Base-by-base conservation (phyloP, 345 rosid species). In the Populus ilicifolia region DNA sequence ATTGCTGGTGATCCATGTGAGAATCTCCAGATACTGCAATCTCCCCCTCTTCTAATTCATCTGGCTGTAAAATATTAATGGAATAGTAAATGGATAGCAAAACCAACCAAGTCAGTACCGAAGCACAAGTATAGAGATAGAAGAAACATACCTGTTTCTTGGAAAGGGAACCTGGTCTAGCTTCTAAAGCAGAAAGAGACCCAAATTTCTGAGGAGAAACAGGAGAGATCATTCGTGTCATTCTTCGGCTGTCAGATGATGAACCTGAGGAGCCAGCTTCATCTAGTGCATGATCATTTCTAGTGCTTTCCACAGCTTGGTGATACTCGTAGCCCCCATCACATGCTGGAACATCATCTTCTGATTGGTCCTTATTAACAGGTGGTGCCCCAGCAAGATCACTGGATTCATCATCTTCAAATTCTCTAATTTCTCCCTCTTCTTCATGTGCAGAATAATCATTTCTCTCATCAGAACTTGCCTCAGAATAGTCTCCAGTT, bases 1-100 rank as follows among this genome's bases (percentile, higher is more conserved):
- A 96, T 79, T 89, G 96, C 82, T 89, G 97, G 81, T 79, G 95
- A 69, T 94, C 98, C 85, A 88, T 71, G 84, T 91, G 97, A 83
- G 98, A 94, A 81, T 94, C 99, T 84, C 90, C 97, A 29, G 99
- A 96, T 50, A 88, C 79, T n/a, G 90, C 99, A 77, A 96, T 94
- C 86, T 96, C 99, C 74, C 99, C 99, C 77, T 96, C 99, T 85
- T 96, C 99, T 61, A 96, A 87, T 59, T 96, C 99, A 86, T 96
- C 97, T 33, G 83, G 77, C 99, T 96, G 91, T 75, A 70, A 77
- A 84, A 79, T 20, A 75, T 78, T 70, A 78, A 83, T 71, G 80
- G 78, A 70, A 76, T 25, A 67, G 62, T 75, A 41, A 80, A 83
- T 75, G 81, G 75, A 61, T 68, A 71, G 76, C 68, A 74, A 70